These are phyloP conservation scores for Bolboschoenus planiculmis DNA, from an alignment of 176 grass and related monocot genomes.

Conservation along the genomic window DNA sequence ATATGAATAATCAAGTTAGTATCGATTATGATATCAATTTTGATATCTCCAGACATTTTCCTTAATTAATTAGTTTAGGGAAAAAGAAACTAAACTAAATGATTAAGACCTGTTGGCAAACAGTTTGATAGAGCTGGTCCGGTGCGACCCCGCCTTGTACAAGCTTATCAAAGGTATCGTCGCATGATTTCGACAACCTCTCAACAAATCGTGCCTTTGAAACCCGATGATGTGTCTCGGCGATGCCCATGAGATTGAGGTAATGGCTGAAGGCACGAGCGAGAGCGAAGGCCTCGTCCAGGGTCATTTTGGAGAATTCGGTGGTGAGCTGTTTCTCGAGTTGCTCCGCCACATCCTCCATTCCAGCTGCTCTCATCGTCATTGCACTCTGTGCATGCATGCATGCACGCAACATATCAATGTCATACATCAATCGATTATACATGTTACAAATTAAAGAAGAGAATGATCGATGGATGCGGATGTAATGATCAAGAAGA, in stretches of 20 bases:
- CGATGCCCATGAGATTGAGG: conserved; percentile 83
- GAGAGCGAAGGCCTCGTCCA: conserved; percentile 61
- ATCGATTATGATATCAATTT: too few relatives aligned
- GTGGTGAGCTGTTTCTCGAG: conserved; percentile 68
- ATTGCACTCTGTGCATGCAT: conserved; percentile 65
- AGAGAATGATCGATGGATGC: too few relatives aligned
- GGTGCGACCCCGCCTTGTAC: conserved; percentile 59
- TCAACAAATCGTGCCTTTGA: conserved; percentile 43
- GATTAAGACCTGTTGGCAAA: conserved; percentile 94
- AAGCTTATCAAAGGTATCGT: conserved; percentile 80
- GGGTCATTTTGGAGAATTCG: conserved; percentile 65
- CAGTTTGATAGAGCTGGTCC: conserved; percentile 64
- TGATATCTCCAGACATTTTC: too few relatives aligned
- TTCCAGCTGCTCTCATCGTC: conserved; percentile 60
- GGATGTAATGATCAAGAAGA: neutral
- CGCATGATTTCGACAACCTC: conserved; percentile 64
- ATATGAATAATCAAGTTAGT: too few relatives aligned
- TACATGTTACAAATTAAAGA: neutral
- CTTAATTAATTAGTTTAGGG: too few relatives aligned
- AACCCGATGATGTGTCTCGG: conserved; percentile 83
- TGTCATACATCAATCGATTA: too few relatives aligned
- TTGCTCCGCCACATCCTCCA: conserved; percentile 60
- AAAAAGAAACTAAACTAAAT: too few relatives aligned
- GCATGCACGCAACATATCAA: too few relatives aligned
- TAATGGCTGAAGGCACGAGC: conserved; percentile 88